Evolutionary conservation across 345 rosid genomes (phyloP).

Genomic region (Camelina hispida): DNA sequence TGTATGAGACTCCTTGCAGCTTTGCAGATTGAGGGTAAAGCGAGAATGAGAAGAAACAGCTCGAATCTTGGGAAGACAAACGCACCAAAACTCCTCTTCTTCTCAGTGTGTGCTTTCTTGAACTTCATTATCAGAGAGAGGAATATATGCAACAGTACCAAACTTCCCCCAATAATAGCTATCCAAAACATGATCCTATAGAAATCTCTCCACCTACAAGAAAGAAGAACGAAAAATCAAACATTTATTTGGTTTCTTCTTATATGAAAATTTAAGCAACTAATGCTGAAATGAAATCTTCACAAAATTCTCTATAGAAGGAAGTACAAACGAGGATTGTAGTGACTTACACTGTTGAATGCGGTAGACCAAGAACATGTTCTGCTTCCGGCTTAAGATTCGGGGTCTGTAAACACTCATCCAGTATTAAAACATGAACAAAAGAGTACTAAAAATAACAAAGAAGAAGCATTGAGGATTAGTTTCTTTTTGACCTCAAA

Average conservation of each 20-base stretch:
- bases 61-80: conserved; percentile 82
- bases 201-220: conserved; percentile 83
- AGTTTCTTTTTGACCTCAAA: conserved; percentile 65
- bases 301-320: background rate
- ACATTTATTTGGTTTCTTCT: conserved; percentile 17
- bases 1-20: conserved; percentile 68
- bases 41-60: conserved; percentile 76
- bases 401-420: conserved; percentile 57
- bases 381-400: conserved; percentile 77
- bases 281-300: background rate
- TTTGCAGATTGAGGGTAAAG: conserved; percentile 71
- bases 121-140: conserved; percentile 58
- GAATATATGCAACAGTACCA: conserved; percentile 62
- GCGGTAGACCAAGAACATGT: conserved; percentile 50
- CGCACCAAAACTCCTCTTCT: conserved; percentile 59
- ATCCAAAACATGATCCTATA: conserved; percentile 90
- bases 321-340: conserved; percentile 2
- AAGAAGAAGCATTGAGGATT: conserved; percentile 8
- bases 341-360: conserved; percentile 62
- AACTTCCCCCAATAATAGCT: conserved; percentile 70
- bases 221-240: conserved; percentile 21
- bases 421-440: conserved; percentile 1
- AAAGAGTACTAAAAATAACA: background rate
- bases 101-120: conserved; percentile 53
- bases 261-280: background rate